Percentiles rank a stretch among this genome's conserved stretches.
Evolutionary conservation across 2,329 filamentous ascomycete genomes (phyloP).

Genomic region (Colletotrichum chrysophilum): DNA sequence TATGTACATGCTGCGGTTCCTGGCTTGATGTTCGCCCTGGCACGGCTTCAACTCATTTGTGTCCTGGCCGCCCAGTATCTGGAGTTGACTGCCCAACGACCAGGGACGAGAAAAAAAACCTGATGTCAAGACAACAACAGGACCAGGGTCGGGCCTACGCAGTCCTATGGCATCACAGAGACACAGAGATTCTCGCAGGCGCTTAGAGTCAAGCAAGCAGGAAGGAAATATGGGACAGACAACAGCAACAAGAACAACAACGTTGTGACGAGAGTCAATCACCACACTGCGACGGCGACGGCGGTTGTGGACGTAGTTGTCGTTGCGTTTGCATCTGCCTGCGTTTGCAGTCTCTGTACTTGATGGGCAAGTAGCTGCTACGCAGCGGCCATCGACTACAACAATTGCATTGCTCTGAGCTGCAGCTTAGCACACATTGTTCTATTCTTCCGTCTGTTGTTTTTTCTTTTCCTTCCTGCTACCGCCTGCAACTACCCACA

Average conservation of each 20-base stretch:
- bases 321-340: not conserved
- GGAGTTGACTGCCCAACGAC: not conserved
- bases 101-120: not conserved
- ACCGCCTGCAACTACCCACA: slow-evolving; percentile 17
- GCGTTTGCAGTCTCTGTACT: not conserved
- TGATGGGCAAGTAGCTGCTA: slow-evolving; percentile 4
- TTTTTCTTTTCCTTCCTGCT: not conserved
- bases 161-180: not conserved
- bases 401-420: not conserved
- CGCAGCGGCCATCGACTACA: slow-evolving; percentile 5
- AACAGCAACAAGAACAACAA: not conserved
- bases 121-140: not conserved
- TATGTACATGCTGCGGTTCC: not conserved
- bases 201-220: not conserved
- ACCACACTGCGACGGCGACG: not conserved
- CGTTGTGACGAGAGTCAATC: not conserved
- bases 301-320: not conserved
- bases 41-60: not conserved
- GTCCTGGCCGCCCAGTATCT: not conserved
- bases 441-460: not conserved
- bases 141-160: not conserved
- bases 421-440: slow-evolving; percentile 2
- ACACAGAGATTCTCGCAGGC: not conserved
- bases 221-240: not conserved
- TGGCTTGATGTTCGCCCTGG: not conserved